These are phyloP conservation scores for Vitis cinerea DNA, from an alignment of 164 flowering plant genomes.

Conservation along the genomic window DNA sequence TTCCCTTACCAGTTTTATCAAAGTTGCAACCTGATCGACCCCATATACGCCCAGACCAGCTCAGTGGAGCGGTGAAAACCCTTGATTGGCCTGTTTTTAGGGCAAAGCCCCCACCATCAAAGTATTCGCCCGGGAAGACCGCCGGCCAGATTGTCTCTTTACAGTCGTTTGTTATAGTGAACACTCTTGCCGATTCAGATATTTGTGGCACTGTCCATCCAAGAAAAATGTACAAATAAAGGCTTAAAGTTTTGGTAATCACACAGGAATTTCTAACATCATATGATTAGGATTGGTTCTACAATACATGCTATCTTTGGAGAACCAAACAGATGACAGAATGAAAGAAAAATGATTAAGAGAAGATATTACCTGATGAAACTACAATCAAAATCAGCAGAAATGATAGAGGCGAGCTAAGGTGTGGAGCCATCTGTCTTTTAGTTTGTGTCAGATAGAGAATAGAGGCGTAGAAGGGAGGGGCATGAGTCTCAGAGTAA, in stretches of 20 bases:
- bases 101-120: conserved; percentile 66
- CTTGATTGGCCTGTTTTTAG: conserved; percentile 60
- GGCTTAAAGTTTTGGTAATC: too few species aligned
- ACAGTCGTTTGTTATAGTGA: conserved; percentile 83
- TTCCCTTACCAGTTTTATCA: conserved; percentile 59
- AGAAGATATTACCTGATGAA: conserved; percentile 21
- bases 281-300: too few species aligned
- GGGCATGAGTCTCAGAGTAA: neutral
- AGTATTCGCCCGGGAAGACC: conserved; percentile 60
- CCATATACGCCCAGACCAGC: conserved; percentile 95
- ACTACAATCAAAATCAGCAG: conserved; percentile 6
- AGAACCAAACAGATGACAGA: neutral
- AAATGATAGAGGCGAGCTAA: neutral
- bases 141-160: conserved; percentile 87
- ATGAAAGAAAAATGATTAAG: neutral
- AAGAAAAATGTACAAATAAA: neutral
- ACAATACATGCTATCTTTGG: too few species aligned
- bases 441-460: neutral
- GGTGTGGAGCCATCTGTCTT: conserved; percentile 15
- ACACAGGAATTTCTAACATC: too few species aligned
- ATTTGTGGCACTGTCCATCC: conserved; percentile 30
- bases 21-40: conserved; percentile 91
- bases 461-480: neutral
- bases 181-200: conserved; percentile 48
- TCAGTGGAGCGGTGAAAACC: conserved; percentile 61